phyloP scores from a whole-genome alignment of 2,329 filamentous ascomycete genomes.

The Monilinia fructicola region DNA sequence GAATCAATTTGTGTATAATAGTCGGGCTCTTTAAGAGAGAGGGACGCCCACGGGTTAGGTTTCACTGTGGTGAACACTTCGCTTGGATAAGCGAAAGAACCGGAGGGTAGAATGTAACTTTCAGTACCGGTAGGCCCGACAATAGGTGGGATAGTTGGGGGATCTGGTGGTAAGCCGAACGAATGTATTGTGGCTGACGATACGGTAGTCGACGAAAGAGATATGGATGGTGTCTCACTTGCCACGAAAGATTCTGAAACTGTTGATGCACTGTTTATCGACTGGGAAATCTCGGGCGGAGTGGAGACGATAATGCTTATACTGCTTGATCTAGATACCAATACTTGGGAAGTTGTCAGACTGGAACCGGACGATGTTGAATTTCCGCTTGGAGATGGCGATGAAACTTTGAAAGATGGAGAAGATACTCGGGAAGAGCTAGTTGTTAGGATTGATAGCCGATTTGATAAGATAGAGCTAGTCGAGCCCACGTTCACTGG shows the following conservation, averaged over 20 bases:
- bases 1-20: background rate
- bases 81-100: slow-evolving; percentile 3
- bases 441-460: background rate
- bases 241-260: background rate
- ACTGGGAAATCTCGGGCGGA: background rate
- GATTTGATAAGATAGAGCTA: background rate
- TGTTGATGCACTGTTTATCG: background rate
- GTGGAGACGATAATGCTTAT: background rate
- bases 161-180: slow-evolving; percentile 1
- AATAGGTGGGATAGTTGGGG: slow-evolving; percentile 8
- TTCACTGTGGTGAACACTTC: background rate
- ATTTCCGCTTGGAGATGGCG: background rate
- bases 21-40: background rate
- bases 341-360: background rate
- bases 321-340: background rate
- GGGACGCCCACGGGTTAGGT: background rate
- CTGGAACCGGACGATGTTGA: background rate
- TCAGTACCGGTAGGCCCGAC: background rate
- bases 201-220: background rate
- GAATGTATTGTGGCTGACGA: background rate
- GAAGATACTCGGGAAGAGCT: background rate
- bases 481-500: background rate
- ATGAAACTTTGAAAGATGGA: background rate
- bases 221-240: background rate
- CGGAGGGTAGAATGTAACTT: background rate